Percentiles rank a stretch among this genome's conserved stretches.
Conservation (phyloP, 495 filamentous ascomycete genomes). For the Cudoniella acicularis region DNA sequence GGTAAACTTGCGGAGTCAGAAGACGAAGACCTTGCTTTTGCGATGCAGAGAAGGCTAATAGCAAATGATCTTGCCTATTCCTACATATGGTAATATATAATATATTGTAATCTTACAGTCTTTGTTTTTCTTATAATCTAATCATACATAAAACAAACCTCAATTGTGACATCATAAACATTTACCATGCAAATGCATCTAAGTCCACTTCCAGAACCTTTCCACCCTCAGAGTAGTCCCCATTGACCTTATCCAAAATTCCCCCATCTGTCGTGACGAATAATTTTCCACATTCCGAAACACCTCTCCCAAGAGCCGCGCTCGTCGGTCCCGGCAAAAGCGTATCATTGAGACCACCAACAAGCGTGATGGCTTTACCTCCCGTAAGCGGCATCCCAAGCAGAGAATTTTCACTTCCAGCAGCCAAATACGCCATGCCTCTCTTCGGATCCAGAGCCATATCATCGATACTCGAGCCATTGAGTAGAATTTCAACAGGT, state of each 20-base stretch:
- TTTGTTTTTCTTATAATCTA: no score
- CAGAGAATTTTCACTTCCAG: neutral
- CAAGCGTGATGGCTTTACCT: conserved; percentile 23
- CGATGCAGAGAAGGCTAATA: no score
- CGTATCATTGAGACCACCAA: conserved; percentile 9
- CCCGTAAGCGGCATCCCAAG: conserved; percentile 24
- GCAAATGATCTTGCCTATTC: no score
- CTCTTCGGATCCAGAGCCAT: conserved; percentile 26
- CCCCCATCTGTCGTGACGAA: conserved; percentile 15
- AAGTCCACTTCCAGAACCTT: conserved; percentile 19
- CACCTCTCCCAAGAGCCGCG: conserved; percentile 8
- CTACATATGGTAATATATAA: no score
- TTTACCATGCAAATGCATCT: no score
- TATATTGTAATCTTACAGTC: no score
- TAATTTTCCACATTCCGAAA: neutral
- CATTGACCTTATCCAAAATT: no score
- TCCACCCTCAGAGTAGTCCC: conserved; percentile 14
- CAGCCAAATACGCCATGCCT: conserved; percentile 19
- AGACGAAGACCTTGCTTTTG: no score
- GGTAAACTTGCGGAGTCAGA: no score
- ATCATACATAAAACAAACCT: no score
- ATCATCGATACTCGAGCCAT: conserved; percentile 22
- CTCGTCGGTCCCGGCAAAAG: conserved; percentile 13
- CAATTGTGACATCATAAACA: no score
- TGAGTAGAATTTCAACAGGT: conserved; percentile 8